phyloP scores from a whole-genome alignment of 768 basidiomycete genomes.

The Lactifluus pinguis region DNA sequence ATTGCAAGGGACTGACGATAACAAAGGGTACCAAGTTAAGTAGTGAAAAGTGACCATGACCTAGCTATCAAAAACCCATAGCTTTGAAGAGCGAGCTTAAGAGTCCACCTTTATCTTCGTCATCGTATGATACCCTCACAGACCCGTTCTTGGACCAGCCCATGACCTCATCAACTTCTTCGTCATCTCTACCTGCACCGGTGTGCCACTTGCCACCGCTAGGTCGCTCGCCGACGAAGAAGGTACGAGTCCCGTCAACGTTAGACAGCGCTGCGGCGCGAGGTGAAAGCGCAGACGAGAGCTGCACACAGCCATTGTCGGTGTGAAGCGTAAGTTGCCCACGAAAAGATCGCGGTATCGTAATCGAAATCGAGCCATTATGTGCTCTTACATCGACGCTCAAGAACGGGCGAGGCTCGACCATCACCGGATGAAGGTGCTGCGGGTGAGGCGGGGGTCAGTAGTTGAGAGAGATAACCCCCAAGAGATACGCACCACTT shows the following conservation, averaged over 20 bases:
- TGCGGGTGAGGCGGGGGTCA: background rate
- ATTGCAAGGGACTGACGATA: background rate
- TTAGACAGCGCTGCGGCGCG: slow-evolving; percentile 1
- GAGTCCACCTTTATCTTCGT: slow-evolving; percentile 4
- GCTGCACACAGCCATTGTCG: slow-evolving; percentile 1
- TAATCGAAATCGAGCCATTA: slow-evolving; percentile 1
- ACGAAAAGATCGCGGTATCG: slow-evolving; percentile 16
- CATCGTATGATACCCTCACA: slow-evolving; percentile 11
- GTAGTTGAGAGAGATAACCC: background rate
- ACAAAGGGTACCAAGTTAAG: background rate
- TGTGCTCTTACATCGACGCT: slow-evolving; percentile 1
- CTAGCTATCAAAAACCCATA: background rate
- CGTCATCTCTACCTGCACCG: slow-evolving; percentile 1
- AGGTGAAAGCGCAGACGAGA: slow-evolving; percentile 5
- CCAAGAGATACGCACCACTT: background rate
- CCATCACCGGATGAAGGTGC: slow-evolving; percentile 6
- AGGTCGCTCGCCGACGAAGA: slow-evolving; percentile 16
- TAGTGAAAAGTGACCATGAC: background rate
- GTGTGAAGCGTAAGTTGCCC: slow-evolving; percentile 15
- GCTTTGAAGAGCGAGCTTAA: slow-evolving; percentile 5
- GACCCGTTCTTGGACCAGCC: slow-evolving; percentile 12
- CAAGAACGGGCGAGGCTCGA: slow-evolving; percentile 14
- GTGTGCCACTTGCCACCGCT: slow-evolving; percentile 7
- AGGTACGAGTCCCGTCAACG: slow-evolving; percentile 6
- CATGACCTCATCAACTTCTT: slow-evolving; percentile 7